A percentile compares a stretch with the other conserved stretches of the same genome.
Conservation (phyloP, 2,329 filamentous ascomycete genomes). For the Botryotinia calthae region DNA sequence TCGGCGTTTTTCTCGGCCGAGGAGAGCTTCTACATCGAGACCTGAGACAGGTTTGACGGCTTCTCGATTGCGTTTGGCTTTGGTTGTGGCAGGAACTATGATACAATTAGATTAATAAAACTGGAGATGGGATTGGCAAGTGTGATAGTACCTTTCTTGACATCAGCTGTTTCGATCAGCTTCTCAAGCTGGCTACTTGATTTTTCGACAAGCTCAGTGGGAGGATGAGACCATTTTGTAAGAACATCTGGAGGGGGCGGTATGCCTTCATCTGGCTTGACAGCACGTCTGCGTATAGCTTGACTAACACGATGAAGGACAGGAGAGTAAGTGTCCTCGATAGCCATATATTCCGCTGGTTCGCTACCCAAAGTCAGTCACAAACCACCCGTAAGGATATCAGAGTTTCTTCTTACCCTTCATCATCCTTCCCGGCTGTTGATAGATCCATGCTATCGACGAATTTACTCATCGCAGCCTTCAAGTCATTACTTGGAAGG, state of each 20-base stretch:
- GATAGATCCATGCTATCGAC: conserved; percentile 92
- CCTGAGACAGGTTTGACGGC: conserved; percentile 81
- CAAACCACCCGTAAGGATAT: conserved; percentile 19
- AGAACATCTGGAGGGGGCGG: conserved; percentile 63
- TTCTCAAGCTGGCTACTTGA: conserved; percentile 56
- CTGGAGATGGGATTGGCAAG: background rate
- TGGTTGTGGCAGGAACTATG: conserved; percentile 73
- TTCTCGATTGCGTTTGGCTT: conserved; percentile 66
- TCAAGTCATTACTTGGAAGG: conserved; percentile 71
- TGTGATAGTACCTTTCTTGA: conserved; percentile 69
- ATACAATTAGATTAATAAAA: conserved; percentile 6
- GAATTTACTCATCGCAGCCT: conserved; percentile 82
- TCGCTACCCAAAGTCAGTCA: conserved; percentile 41
- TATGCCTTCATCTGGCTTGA: conserved; percentile 65
- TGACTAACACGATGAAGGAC: conserved; percentile 85
- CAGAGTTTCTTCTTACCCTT: conserved; percentile 53
- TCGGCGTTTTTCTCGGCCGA: conserved; percentile 56
- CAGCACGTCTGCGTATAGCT: conserved; percentile 77
- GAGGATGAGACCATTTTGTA: conserved; percentile 70
- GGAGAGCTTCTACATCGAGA: conserved; percentile 78
- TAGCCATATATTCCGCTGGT: conserved; percentile 65
- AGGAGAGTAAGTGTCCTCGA: conserved; percentile 82
- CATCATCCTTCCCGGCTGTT: conserved; percentile 66
- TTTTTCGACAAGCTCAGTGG: conserved; percentile 60
- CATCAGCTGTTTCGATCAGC: conserved; percentile 67